phyloP scores from a whole-genome alignment of 495 filamentous ascomycete species.

The Cenococcum geophilum region DNA sequence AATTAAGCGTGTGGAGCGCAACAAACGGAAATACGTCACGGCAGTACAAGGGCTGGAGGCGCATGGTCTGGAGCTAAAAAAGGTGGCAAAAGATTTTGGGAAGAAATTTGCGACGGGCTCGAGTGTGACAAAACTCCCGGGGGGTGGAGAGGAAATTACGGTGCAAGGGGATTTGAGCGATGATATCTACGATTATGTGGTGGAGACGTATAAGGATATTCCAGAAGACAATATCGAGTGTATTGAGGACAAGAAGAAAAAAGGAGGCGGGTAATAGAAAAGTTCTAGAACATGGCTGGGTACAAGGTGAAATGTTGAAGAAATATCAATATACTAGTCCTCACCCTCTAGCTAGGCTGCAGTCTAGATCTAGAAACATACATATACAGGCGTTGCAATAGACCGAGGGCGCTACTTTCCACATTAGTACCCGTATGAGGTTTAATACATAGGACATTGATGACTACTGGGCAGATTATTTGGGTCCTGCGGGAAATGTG shows the following conservation, averaged over 20 bases:
- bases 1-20: constrained; percentile 95
- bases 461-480: too few species aligned
- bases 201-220: constrained; percentile 75
- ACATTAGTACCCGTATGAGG: too few species aligned
- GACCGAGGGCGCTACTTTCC: too few species aligned
- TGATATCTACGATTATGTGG: constrained; percentile 84
- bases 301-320: neutral
- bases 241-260: constrained; percentile 92
- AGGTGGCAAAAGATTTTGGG: constrained; percentile 79
- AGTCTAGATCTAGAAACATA: too few species aligned
- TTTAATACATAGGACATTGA: too few species aligned
- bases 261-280: constrained; percentile 38
- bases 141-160: constrained; percentile 90
- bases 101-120: constrained; percentile 92
- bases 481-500: too few species aligned
- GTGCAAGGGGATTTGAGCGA: constrained; percentile 96
- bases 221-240: constrained; percentile 92
- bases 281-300: neutral
- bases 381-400: too few species aligned
- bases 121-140: constrained; percentile 82
- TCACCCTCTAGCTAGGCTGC: neutral
- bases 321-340: neutral
- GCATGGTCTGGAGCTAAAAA: constrained; percentile 89
- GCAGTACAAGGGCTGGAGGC: constrained; percentile 82
- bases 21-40: constrained; percentile 95